Conservation (phyloP, 495 filamentous ascomycete species). For the Penicillium maclennaniae region DNA sequence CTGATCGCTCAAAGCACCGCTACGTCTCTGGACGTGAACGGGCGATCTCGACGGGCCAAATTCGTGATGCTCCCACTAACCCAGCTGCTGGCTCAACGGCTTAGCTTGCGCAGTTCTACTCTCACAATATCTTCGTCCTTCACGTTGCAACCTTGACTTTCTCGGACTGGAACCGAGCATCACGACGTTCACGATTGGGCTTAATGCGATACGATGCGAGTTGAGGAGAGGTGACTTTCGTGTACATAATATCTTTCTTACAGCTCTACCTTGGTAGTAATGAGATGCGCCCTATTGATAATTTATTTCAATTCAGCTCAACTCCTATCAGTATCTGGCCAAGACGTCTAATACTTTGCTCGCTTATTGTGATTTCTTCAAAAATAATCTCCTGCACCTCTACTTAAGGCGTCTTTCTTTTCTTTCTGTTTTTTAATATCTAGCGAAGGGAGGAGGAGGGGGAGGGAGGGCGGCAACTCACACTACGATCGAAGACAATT, state of each 20-base stretch:
- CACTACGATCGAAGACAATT: no score
- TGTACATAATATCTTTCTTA: not conserved
- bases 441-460: no score
- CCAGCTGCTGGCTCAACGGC: not conserved
- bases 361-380: not conserved
- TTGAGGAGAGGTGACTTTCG: not conserved
- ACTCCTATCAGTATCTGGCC: no score
- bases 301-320: no score
- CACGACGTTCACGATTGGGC: slow-evolving; percentile 19
- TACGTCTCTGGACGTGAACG: slow-evolving; percentile 18
- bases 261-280: not conserved
- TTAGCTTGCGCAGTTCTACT: not conserved
- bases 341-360: no score
- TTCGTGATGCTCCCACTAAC: not conserved
- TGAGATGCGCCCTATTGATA: not conserved
- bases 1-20: slow-evolving; percentile 18
- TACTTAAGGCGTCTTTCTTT: not conserved
- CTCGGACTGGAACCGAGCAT: slow-evolving; percentile 23
- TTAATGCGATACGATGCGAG: not conserved
- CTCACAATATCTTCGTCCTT: not conserved
- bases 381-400: not conserved
- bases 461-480: no score
- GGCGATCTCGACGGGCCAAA: slow-evolving; percentile 13
- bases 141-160: not conserved
- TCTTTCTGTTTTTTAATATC: no score